Base-by-base conservation (phyloP, 352 stramenopile genomes). In the Pythium aristosporum region DNA sequence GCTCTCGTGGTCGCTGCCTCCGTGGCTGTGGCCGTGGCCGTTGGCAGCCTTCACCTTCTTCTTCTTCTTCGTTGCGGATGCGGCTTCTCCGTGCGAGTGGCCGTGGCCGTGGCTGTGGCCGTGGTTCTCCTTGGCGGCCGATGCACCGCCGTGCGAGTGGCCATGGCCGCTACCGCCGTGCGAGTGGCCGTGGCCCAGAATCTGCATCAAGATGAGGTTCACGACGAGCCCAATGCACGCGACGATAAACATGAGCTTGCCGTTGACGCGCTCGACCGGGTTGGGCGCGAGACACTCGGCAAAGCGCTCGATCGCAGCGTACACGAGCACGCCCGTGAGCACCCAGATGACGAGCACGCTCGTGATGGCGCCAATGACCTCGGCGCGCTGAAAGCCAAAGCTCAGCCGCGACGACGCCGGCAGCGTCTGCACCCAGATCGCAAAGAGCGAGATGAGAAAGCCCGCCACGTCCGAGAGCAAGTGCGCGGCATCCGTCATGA, bases 171-270 rank as follows among this genome's bases (percentile, higher is more conserved):
- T 44, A 32, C 44, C 57, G 20, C 72, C 69, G 49, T 79, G 72
- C 30, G 20, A 58, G 63, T 82, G 66, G 16, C 69, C 82, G 46
- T 95, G 86, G 42, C 91, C 91, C 39, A 98, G 71, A 52, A 99
- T 96, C 63, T 93, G 82, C 67, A 97, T 97, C 42, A 99, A 74
- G 23, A 91, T 85, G 37, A 99, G 60, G 79, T 99, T 99, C 23
- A 99, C 92, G 34, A 98, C 60, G 11, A 99, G 87, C 0, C 97
- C 97, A 69, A 99, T 94, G 57, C 79, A 80, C 2, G 97, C 96
- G 56, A 99, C 91, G 23, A 96, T 89, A 70, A 96, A 96, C 98
- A 99, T 99, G 63, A 99, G 68, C 63, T 92, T 93, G 73, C 97
- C 97, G 72, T 99, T 88, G 1, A 99, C 96, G 54, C 69, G 66